phyloP scores from a whole-genome alignment of 192 early-diverging fungal genomes.

The Coemansia sp. region DNA sequence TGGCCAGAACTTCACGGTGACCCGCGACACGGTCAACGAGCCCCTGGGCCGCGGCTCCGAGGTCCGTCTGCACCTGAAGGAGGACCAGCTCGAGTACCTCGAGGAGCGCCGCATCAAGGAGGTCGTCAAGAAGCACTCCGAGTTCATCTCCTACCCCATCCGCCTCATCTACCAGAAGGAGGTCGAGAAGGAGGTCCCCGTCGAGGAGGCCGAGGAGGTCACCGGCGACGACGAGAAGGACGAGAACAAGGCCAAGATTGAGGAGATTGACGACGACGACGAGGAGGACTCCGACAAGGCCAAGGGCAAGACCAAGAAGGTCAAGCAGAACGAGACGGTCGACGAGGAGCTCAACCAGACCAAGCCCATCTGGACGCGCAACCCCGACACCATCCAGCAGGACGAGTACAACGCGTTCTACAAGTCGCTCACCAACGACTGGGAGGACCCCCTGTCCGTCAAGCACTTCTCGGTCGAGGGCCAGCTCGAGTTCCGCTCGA shows the following conservation, averaged over 20 bases:
- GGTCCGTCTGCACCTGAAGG: slow-evolving; percentile 96
- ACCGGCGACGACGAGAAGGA: slow-evolving; percentile 65
- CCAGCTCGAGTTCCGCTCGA: slow-evolving; percentile 98
- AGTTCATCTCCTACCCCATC: slow-evolving; percentile 99
- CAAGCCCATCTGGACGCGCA: slow-evolving; percentile 99
- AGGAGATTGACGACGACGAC: slow-evolving; percentile 64
- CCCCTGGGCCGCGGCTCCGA: slow-evolving; percentile 91
- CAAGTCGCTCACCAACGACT: slow-evolving; percentile 98
- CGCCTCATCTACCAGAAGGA: slow-evolving; percentile 94
- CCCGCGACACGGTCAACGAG: slow-evolving; percentile 86
- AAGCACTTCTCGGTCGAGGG: slow-evolving; percentile 99
- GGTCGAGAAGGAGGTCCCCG: slow-evolving; percentile 96
- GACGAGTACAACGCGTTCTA: slow-evolving; percentile 98
- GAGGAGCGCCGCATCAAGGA: slow-evolving; percentile 99
- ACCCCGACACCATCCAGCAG: slow-evolving; percentile 93
- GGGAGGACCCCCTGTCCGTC: slow-evolving; percentile 95
- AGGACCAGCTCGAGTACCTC: slow-evolving; percentile 96
- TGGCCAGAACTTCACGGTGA: slow-evolving; percentile 87
- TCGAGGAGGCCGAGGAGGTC: slow-evolving; percentile 76
- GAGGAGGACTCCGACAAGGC: slow-evolving; percentile 71
- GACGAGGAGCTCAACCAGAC: slow-evolving; percentile 97
- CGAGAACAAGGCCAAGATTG: slow-evolving; percentile 73
- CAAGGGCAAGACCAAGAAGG: slow-evolving; percentile 69
- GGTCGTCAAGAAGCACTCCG: slow-evolving; percentile 99
- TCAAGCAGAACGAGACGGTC: slow-evolving; percentile 50